Evolutionary conservation across 2,329 filamentous ascomycete genomes (phyloP).

Genomic region (Botrytis elliptica): DNA sequence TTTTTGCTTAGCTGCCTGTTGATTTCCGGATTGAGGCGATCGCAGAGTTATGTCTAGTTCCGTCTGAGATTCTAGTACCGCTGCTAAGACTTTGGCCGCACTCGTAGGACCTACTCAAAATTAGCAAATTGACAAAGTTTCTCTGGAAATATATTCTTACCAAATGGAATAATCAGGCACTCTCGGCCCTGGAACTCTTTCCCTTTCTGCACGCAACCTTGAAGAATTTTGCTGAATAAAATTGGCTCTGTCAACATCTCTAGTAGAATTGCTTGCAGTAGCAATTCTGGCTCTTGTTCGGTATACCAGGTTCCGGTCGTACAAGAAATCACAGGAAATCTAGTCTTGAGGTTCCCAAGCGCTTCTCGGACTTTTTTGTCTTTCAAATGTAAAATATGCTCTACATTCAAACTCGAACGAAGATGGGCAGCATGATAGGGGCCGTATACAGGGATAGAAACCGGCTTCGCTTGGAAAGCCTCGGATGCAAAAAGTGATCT

Average conservation of each 20-base stretch:
- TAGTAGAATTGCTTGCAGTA: slow-evolving; percentile 36
- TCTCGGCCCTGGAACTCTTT: slow-evolving; percentile 43
- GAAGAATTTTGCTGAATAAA: slow-evolving; percentile 49
- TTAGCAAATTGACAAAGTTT: slow-evolving; percentile 2
- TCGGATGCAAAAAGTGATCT: slow-evolving; percentile 18
- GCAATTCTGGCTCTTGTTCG: slow-evolving; percentile 23
- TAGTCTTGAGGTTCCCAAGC: slow-evolving; percentile 46
- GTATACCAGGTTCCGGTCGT: slow-evolving; percentile 34
- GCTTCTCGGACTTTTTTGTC: slow-evolving; percentile 43
- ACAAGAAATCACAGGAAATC: slow-evolving; percentile 52
- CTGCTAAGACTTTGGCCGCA: slow-evolving; percentile 40
- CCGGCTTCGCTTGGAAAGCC: slow-evolving; percentile 13
- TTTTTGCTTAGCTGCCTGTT: neutral
- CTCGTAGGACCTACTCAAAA: slow-evolving; percentile 52
- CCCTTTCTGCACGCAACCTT: slow-evolving; percentile 48
- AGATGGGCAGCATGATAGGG: slow-evolving; percentile 39
- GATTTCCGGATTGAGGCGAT: neutral
- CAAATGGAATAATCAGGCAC: slow-evolving; percentile 50
- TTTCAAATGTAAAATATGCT: slow-evolving; percentile 29
- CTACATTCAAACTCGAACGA: slow-evolving; percentile 31
- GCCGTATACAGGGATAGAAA: slow-evolving; percentile 30
- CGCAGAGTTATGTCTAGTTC: slow-evolving; percentile 16
- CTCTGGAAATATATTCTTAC: slow-evolving; percentile 28
- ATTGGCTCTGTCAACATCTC: slow-evolving; percentile 53
- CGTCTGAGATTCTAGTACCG: slow-evolving; percentile 18